These are phyloP conservation scores for Penicillium vulpinum DNA, from an alignment of 2,329 filamentous ascomycete species.

Conservation along the genomic window DNA sequence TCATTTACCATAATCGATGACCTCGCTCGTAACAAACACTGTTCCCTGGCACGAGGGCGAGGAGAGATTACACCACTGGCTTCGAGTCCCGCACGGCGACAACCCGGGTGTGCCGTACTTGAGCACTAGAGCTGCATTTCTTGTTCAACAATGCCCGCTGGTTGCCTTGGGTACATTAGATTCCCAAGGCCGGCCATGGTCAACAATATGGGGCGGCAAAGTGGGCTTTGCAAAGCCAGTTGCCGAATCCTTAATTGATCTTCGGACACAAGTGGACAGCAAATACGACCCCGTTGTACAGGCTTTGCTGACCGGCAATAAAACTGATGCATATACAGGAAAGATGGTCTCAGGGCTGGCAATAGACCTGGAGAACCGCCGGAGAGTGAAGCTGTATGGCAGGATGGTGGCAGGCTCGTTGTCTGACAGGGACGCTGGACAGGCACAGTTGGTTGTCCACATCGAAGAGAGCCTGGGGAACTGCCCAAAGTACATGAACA, in stretches of 20 bases:
- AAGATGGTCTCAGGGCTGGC: conserved; percentile 62
- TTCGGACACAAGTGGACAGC: conserved; percentile 62
- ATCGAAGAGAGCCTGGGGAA: conserved; percentile 75
- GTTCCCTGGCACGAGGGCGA: conserved; percentile 2
- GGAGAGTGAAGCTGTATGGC: conserved; percentile 73
- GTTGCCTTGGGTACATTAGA: conserved; percentile 75
- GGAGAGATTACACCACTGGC: neutral
- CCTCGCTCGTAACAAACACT: neutral
- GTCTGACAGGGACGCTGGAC: conserved; percentile 23
- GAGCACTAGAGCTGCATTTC: conserved; percentile 50
- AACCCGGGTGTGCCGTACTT: conserved; percentile 1
- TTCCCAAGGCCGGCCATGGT: conserved; percentile 66
- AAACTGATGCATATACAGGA: conserved; percentile 8
- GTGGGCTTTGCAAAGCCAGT: conserved; percentile 66
- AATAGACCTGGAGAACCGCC: conserved; percentile 65
- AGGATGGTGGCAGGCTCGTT: conserved; percentile 66
- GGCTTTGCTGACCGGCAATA: conserved; percentile 50
- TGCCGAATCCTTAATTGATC: conserved; percentile 62
- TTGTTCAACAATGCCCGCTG: conserved; percentile 64
- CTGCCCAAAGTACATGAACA: conserved; percentile 85
- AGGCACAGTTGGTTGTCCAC: conserved; percentile 62
- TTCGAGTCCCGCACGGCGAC: neutral
- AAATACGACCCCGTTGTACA: conserved; percentile 69
- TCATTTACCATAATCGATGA: neutral
- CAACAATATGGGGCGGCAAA: conserved; percentile 74